A percentile compares a stretch with the other conserved stretches of the same genome.
Evolutionary conservation across 2,329 filamentous ascomycete genomes (phyloP).

Genomic region (Ambrosiella xylebori): DNA sequence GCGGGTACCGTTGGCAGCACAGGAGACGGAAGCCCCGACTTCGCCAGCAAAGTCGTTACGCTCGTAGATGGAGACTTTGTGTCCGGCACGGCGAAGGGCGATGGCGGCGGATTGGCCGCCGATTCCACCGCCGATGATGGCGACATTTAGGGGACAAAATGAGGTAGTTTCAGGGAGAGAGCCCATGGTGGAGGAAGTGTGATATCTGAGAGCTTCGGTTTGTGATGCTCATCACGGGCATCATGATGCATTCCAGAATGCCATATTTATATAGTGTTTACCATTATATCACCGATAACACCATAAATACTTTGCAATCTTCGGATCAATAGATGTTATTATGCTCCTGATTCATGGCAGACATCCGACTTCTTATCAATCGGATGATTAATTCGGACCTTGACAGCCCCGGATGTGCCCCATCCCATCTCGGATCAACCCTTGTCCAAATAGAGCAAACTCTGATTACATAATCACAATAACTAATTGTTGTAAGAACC

Average conservation of each 20-base stretch:
- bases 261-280: too few species aligned
- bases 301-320: too few species aligned
- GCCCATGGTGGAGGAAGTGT: neutral
- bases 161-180: neutral
- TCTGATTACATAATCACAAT: neutral
- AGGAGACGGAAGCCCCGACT: constrained; percentile 23
- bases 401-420: too few species aligned
- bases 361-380: neutral
- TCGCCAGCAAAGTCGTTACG: constrained; percentile 22
- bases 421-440: too few species aligned
- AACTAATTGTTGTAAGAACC: neutral
- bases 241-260: too few species aligned
- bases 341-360: too few species aligned
- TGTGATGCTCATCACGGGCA: neutral
- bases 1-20: constrained; percentile 23
- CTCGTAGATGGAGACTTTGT: constrained; percentile 22
- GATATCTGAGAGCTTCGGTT: neutral
- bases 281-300: too few species aligned
- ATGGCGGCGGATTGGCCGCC: constrained; percentile 22
- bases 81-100: constrained; percentile 21
- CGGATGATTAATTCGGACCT: neutral
- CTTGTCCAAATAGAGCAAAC: too few species aligned
- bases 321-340: too few species aligned
- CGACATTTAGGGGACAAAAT: constrained; percentile 15
- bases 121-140: constrained; percentile 23